Evolutionary conservation across 768 basidiomycete species (phyloP), one percentile per base, ranked within the genome.

Genomic region (Mycena latifolia): DNA sequence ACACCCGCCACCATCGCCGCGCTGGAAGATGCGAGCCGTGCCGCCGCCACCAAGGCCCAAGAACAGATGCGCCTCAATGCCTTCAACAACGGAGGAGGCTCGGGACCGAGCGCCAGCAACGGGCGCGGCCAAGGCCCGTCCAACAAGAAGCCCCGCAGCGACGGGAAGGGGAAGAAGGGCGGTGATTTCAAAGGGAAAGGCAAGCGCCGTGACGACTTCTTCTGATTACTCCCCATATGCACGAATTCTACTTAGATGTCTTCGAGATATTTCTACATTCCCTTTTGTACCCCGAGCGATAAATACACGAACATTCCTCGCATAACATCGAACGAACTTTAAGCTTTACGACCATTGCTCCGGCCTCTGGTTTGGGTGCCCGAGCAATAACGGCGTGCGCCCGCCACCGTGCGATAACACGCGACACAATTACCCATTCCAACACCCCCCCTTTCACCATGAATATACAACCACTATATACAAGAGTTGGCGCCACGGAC

Each of bases 1-100:
- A 56, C 55, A 5, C 43, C 43, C 24, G 22, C 41, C 18, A 56
- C 55, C 28, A 56, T 56, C 55, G 22, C 37, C 17, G 43, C 27
- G 35, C 55, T 56, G 3, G 37, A 37, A 37, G 37, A 37, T 14
- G 37, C 37, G 15, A 37, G 37, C 37, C 37, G 37, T 15, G 37
- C 37, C 15, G 55, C 55, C 27, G 43, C 55, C 27, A 20, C 43
- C 25, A 56, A 56, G 25, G 55, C 55, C 29, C 43, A 25, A 2
- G 55, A 45, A 9, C 41, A n/a, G 41, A 29, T 56, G 3, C 27
- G 28, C 12, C 9, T 3, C 28, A 28, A 29, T 28, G 17, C 12
- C 22, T 45, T 45, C 43, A 22, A 14, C 41, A 22, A 20, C 41
- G n/a, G 10, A 27, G 10, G 55, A 27, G 43, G 55, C 28, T 15